Conservation (phyloP, 805 yeast species). For the Lipomyces lipofer region DNA sequence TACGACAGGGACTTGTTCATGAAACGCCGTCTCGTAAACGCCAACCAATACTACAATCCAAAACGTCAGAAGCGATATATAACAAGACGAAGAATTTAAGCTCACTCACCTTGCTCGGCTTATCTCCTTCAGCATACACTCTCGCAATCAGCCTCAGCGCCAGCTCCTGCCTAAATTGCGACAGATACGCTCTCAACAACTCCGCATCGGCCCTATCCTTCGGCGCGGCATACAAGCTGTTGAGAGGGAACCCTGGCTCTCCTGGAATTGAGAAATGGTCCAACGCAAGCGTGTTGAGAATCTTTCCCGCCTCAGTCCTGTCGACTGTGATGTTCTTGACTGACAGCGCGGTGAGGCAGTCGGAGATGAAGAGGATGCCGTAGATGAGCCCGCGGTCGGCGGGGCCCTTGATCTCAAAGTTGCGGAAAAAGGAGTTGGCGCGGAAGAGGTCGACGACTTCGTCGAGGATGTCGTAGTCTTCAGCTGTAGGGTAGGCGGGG, state of each 20-base stretch:
- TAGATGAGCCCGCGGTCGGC: slow-evolving; percentile 91
- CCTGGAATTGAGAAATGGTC: slow-evolving; percentile 93
- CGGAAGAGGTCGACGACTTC: slow-evolving; percentile 89
- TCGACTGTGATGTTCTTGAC: slow-evolving; percentile 38
- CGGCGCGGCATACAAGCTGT: slow-evolving; percentile 74
- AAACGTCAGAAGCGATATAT: not conserved
- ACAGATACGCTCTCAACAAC: slow-evolving; percentile 73
- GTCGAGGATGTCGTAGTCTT: slow-evolving; percentile 85
- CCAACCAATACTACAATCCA: slow-evolving; percentile 69
- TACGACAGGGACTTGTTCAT: slow-evolving; percentile 81
- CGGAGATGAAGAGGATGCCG: slow-evolving; percentile 87
- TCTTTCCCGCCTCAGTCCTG: slow-evolving; percentile 42
- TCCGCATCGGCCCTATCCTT: slow-evolving; percentile 73
- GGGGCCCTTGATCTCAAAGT: slow-evolving; percentile 94
- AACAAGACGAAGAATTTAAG: not conserved
- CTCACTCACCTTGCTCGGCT: slow-evolving; percentile 64
- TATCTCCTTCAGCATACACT: slow-evolving; percentile 54
- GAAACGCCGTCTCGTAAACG: slow-evolving; percentile 90
- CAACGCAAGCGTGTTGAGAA: slow-evolving; percentile 79
- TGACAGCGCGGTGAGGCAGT: slow-evolving; percentile 69
- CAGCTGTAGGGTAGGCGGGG: slow-evolving; percentile 77
- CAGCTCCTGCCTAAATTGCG: slow-evolving; percentile 93
- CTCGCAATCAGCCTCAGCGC: slow-evolving; percentile 75
- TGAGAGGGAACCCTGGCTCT: slow-evolving; percentile 90
- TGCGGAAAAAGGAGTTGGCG: slow-evolving; percentile 94